Conservation (phyloP, 805 yeast species). For the Cyberlindnera mississippiensis region DNA sequence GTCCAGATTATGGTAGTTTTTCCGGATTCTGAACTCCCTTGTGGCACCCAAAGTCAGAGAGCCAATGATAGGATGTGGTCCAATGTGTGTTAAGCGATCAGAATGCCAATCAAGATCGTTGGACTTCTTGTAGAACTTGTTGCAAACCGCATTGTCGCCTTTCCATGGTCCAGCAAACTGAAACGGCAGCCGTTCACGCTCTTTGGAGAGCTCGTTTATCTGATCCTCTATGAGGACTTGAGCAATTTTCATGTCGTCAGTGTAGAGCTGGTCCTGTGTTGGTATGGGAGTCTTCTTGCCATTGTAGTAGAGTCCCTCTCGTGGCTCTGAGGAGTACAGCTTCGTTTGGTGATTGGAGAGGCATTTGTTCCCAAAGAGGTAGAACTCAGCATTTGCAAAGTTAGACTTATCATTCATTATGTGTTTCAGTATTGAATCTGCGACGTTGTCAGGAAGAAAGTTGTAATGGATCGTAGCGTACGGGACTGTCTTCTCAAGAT, state of each 20-base stretch:
- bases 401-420: conserved; percentile 38
- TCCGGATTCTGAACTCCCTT: conserved; percentile 59
- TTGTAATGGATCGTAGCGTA: conserved; percentile 47
- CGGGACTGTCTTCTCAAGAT: conserved; percentile 46
- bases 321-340: conserved; percentile 29
- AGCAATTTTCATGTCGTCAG: conserved; percentile 38
- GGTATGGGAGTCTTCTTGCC: conserved; percentile 33
- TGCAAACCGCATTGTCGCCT: conserved; percentile 51
- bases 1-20: conserved; percentile 31
- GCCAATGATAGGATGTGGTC: conserved; percentile 67
- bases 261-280: conserved; percentile 30
- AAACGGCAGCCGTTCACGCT: conserved; percentile 33
- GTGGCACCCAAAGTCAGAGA: conserved; percentile 68
- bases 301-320: conserved; percentile 33
- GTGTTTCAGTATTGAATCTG: conserved; percentile 41
- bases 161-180: conserved; percentile 44
- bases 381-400: conserved; percentile 46
- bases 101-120: conserved; percentile 71
- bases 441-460: conserved; percentile 48
- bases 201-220: conserved; percentile 34
- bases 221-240: conserved; percentile 36
- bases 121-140: conserved; percentile 46
- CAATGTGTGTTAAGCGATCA: conserved; percentile 66
- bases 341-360: conserved; percentile 52
- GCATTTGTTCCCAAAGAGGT: conserved; percentile 60